phyloP scores from a whole-genome alignment of 1,139 yeast genomes.

The Pichia sp. region DNA sequence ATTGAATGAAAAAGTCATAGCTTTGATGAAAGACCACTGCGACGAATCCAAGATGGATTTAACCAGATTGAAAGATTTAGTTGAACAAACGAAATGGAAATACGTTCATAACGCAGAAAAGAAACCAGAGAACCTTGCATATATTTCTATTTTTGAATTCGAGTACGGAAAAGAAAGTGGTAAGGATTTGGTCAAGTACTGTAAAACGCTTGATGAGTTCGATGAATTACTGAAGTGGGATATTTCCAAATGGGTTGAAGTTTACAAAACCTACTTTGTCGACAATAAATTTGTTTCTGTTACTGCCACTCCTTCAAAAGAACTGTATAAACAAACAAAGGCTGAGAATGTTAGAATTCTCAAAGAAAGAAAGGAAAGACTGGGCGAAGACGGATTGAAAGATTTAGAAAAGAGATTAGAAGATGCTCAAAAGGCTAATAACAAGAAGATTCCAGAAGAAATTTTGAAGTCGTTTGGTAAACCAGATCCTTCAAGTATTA shows the following conservation, averaged over 20 bases:
- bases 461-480: conserved; percentile 51
- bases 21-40: conserved; percentile 42
- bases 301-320: conserved; percentile 66
- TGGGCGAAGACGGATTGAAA: conserved; percentile 56
- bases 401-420: conserved; percentile 43
- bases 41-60: conserved; percentile 50
- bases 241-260: conserved; percentile 54
- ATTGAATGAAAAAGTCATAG: conserved; percentile 44
- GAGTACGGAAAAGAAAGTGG: conserved; percentile 67
- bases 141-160: conserved; percentile 68
- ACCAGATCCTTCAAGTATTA: conserved; percentile 70
- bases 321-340: conserved; percentile 46
- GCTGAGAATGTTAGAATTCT: conserved; percentile 41
- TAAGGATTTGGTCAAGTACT: conserved; percentile 45
- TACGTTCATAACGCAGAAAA: conserved; percentile 60
- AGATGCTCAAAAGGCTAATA: conserved; percentile 60
- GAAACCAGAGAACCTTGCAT: conserved; percentile 51
- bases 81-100: conserved; percentile 58
- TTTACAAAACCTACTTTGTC: conserved; percentile 47
- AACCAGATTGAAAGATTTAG: conserved; percentile 53
- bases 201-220: conserved; percentile 51
- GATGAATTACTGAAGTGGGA: conserved; percentile 57
- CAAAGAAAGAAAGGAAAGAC: conserved; percentile 38
- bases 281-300: conserved; percentile 67
- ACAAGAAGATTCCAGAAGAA: conserved; percentile 64